Base-by-base conservation (phyloP, 1,284 basidiomycete genomes). In the Phylloporus gajari region DNA sequence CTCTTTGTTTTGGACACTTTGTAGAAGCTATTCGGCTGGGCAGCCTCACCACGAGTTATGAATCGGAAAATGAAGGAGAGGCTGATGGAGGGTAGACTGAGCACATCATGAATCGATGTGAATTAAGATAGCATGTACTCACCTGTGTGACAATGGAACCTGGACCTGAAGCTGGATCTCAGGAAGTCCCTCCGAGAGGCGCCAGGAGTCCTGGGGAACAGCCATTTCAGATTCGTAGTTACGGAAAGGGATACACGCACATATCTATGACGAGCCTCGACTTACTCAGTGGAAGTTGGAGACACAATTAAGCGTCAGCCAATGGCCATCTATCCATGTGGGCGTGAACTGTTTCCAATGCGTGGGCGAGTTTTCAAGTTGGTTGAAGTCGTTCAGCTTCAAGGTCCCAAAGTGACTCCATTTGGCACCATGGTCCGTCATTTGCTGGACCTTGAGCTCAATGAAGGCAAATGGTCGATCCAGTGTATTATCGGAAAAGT, bases 401-500 rank as follows among this genome's bases (percentile, higher is more conserved):
- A 65, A 99, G 91, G 82, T 99, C 98, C 98, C 97, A 99, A 0
- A 99, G 88, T 0, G 97, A 97, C 84, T 99, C 97, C 98, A 99
- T 85, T 98, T 98, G 75, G 89, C 94, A 67, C 99, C 96, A 82
- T 99, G 99, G 60, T 93, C 92, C 76, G 90, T 93, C 68, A 99
- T 89, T 74, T 95, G 91, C 72, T 93, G 91, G 13, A 98, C 91
- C 84, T 98, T 98, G 78, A 85, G 86, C 84, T 99, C 97, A 78
- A 99, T 93, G 25, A 98, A 88, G 0, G 90, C 84, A 79, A 99
- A 96, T 0, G 97, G 96, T 59, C 91, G 91, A 76, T 93, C 89
- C 11, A 99, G 89, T 0, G 92, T 93, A 64, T 90, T 87, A 69
- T 94, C 92, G 40, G 89, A 84, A 83, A 98, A 92, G 69, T 88